Evolutionary conservation across 805 yeast species (phyloP).

Genomic region (Suhomyces prunicola): DNA sequence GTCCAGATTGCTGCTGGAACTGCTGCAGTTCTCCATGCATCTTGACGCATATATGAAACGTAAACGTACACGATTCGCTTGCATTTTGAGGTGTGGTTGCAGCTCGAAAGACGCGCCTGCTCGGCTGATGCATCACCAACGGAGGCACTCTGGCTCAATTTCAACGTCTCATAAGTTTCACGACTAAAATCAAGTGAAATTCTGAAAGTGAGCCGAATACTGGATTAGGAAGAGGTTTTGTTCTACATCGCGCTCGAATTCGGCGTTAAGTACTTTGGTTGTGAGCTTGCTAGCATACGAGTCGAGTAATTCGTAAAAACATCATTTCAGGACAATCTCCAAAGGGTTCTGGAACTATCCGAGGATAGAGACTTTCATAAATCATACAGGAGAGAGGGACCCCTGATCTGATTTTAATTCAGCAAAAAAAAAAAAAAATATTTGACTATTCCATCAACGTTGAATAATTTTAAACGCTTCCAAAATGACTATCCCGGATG

Average conservation of each 20-base stretch:
- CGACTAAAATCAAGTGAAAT: neutral
- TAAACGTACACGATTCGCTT: neutral
- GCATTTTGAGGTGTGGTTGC: neutral
- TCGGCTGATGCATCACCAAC: neutral
- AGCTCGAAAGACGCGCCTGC: neutral
- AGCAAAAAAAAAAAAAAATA: neutral
- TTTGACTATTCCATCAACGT: neutral
- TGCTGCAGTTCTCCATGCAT: neutral
- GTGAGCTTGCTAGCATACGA: neutral
- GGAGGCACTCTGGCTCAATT: neutral
- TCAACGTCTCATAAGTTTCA: neutral
- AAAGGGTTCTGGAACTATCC: neutral
- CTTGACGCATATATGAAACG: neutral
- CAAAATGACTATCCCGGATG: neutral
- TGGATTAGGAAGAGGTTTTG: neutral
- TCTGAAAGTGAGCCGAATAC: neutral
- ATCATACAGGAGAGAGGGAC: neutral
- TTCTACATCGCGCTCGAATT: neutral
- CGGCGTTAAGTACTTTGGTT: neutral
- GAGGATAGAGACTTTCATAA: neutral
- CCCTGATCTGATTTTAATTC: neutral
- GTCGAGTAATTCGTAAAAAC: neutral
- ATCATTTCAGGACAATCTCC: neutral
- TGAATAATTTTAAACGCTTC: neutral
- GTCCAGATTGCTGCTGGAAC: neutral